A percentile compares a stretch with the other conserved stretches of the same genome.
Conservation (phyloP, 148 eudicot species). For the Linanthus parryae region DNA sequence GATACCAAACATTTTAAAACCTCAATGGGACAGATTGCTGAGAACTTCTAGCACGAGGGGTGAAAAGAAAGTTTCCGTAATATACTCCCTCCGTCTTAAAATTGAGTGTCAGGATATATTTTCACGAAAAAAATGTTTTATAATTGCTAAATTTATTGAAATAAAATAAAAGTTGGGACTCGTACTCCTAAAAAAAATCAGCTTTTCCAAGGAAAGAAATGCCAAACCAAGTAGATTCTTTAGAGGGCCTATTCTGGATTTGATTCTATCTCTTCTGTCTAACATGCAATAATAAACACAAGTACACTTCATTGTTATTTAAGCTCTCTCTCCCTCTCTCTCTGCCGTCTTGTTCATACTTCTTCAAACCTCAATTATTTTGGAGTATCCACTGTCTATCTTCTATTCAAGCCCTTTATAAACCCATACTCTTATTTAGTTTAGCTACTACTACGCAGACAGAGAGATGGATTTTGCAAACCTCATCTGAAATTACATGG, state of each 20-base stretch:
- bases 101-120: too few species aligned
- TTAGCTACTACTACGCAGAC: not conserved
- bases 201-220: slow-evolving; percentile 14
- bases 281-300: not conserved
- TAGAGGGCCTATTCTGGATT: not conserved
- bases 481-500: not conserved
- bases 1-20: too few species aligned
- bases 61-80: too few species aligned
- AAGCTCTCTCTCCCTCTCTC: not conserved
- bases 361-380: not conserved
- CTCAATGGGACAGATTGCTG: too few species aligned
- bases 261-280: slow-evolving; percentile 5
- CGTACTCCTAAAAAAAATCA: too few species aligned
- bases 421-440: not conserved
- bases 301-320: not conserved
- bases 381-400: slow-evolving; percentile 1
- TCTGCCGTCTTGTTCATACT: not conserved
- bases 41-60: too few species aligned
- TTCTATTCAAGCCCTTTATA: not conserved
- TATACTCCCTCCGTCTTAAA: too few species aligned
- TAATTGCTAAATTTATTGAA: too few species aligned
- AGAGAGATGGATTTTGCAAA: not conserved
- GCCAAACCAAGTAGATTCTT: not conserved
- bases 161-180: too few species aligned
- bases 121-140: too few species aligned